phyloP scores from a whole-genome alignment of 129 eudicot species.

The Arctium minus region DNA sequence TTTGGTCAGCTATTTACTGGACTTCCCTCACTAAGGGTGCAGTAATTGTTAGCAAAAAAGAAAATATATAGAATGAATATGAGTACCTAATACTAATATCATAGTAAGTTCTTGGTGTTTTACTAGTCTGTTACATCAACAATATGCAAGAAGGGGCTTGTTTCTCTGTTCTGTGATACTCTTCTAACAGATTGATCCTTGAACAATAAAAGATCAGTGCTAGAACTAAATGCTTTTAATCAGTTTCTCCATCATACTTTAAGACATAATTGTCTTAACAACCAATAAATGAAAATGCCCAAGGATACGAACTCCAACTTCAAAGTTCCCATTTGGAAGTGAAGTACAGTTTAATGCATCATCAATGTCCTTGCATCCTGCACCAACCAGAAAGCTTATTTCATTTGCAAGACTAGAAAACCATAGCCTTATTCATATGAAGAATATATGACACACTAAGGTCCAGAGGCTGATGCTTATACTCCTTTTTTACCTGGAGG shows the following conservation, averaged over 20 bases:
- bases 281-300: neutral
- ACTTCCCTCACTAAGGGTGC: no score
- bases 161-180: no score
- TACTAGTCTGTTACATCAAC: no score
- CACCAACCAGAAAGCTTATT: constrained; percentile 26
- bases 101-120: no score
- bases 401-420: neutral
- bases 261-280: neutral
- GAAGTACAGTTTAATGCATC: constrained; percentile 91
- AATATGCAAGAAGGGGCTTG: no score
- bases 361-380: constrained; percentile 98
- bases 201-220: neutral
- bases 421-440: neutral
- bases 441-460: neutral
- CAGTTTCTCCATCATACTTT: neutral
- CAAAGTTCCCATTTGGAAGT: constrained; percentile 90
- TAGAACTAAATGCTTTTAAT: neutral
- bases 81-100: no score
- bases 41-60: no score
- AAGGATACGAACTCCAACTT: constrained; percentile 99
- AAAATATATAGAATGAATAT: no score
- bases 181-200: neutral
- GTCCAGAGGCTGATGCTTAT: neutral
- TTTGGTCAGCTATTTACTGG: no score
- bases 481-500: constrained; percentile 66